phyloP scores from a whole-genome alignment of 2,329 filamentous ascomycete species.

The Cryphonectria nitschkei region DNA sequence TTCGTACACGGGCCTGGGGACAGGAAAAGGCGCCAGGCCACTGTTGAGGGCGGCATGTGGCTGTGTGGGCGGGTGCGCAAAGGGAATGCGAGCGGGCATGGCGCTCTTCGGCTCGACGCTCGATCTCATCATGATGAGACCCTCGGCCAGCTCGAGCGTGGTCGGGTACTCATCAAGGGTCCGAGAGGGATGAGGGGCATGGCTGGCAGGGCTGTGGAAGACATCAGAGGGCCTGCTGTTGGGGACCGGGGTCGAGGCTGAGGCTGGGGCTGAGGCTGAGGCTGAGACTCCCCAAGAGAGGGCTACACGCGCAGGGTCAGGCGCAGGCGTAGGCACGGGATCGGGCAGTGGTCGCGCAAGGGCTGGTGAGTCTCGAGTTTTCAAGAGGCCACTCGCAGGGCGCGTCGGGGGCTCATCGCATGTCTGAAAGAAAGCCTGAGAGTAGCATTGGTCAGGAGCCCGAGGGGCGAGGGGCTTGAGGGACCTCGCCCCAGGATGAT shows the following conservation, averaged over 20 bases:
- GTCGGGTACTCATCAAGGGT: conserved; percentile 7
- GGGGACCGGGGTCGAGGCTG: conserved; percentile 9
- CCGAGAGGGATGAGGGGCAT: conserved; percentile 10
- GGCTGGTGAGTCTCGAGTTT: background rate
- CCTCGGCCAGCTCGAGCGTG: conserved; percentile 24
- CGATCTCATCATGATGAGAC: conserved; percentile 28
- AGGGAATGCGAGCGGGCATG: conserved; percentile 21
- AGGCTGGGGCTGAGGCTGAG: background rate
- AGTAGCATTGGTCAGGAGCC: conserved; percentile 16
- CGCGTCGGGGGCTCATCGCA: conserved; percentile 13
- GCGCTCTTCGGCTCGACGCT: conserved; percentile 24
- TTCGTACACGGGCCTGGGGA: background rate
- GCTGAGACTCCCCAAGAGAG: background rate
- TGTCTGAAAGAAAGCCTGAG: conserved; percentile 24
- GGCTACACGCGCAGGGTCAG: background rate
- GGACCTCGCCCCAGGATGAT: conserved; percentile 19
- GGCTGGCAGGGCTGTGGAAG: background rate
- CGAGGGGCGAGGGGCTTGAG: conserved; percentile 15
- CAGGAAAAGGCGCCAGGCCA: conserved; percentile 7
- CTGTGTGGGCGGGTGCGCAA: conserved; percentile 13
- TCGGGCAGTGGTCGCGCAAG: background rate
- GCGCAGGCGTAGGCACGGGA: background rate
- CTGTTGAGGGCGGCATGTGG: background rate
- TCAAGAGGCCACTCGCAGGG: background rate
- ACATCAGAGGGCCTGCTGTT: background rate